These are phyloP conservation scores for Lactarius tabidus DNA, from an alignment of 768 basidiomycete species.

Conservation along the genomic window DNA sequence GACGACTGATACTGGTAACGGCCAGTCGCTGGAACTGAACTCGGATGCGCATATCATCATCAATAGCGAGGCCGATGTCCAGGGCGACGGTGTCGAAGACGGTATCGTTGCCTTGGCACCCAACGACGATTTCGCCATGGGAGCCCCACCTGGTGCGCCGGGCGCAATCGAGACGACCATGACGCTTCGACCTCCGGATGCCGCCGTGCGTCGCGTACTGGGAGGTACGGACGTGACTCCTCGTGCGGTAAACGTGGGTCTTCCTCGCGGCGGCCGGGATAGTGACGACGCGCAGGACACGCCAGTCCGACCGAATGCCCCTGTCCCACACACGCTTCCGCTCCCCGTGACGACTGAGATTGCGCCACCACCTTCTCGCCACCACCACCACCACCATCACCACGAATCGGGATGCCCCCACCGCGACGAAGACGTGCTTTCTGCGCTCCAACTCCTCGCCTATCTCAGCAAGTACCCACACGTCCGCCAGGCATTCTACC, in stretches of 20 bases:
- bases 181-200: conserved; percentile 26
- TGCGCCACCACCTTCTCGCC: conserved; percentile 25
- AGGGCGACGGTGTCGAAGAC: conserved; percentile 59
- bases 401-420: conserved; percentile 57
- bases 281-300: conserved; percentile 26
- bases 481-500: conserved; percentile 93
- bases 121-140: conserved; percentile 89
- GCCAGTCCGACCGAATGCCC: conserved; percentile 24
- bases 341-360: conserved; percentile 22
- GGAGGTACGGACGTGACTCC: conserved; percentile 49
- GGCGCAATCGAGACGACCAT: conserved; percentile 54
- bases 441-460: conserved; percentile 87
- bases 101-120: conserved; percentile 72
- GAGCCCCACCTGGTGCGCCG: conserved; percentile 87
- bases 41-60: conserved; percentile 51
- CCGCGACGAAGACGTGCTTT: conserved; percentile 90
- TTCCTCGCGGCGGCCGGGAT: conserved; percentile 38
- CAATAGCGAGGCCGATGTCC: conserved; percentile 42
- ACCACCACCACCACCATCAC: conserved; percentile 36
- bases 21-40: conserved; percentile 39
- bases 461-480: conserved; percentile 98
- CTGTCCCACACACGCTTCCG: conserved; percentile 19
- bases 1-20: conserved; percentile 29
- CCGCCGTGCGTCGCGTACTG: conserved; percentile 29
- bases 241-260: conserved; percentile 52